Base-by-base conservation (phyloP, 1,284 basidiomycete species). In the Heterobasidion parviporum region DNA sequence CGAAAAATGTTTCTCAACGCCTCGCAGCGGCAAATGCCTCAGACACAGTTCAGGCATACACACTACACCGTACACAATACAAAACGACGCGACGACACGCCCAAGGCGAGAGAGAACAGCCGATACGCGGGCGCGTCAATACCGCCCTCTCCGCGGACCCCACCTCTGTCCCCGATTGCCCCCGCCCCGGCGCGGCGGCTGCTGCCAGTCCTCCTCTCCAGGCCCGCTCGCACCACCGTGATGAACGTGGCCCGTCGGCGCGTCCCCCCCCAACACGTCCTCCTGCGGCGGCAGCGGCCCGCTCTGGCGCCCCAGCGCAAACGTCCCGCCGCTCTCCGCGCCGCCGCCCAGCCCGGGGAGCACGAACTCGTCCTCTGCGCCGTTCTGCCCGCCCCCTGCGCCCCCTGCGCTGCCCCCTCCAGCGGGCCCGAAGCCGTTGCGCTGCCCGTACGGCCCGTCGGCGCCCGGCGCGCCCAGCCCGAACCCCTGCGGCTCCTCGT, bases 401-500 rank as follows among this genome's bases (percentile, higher is more conserved):
- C 12, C 7, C 38, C 8, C 60, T 36, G 63, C 61, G 20, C 63
- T 64, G 41, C 64, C 63, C 38, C 66, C 68, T 55, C 66, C 64
- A 45, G 69, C 65, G 14, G 54, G 43, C 33, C 69, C 67, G 38
- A 41, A 41, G 6, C 38, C 38, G 38, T 41, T 41, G 12, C 38
- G 38, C 38, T 41, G 38, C n/a, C 38, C 38, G n/a, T 41, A 41
- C 47, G 66, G 65, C 57, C 72, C 72, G 16, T 68, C 68, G 14
- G 68, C 65, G 55, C 64, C 59, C 6, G 67, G 67, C 7, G 70
- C 65, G 9, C 66, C 66, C 33, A 66, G 64, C 61, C 65, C 52
- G 45, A 60, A 52, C 41, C 60, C 70, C 38, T n/a, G 50, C 26
- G 14, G 51, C 26, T 53, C 54, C 36, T 63, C 63, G 32, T 64